Evolutionary conservation across 2,329 filamentous ascomycete genomes (phyloP), one percentile per base, ranked within the genome.

Genomic region (Plenodomus tracheiphilus): DNA sequence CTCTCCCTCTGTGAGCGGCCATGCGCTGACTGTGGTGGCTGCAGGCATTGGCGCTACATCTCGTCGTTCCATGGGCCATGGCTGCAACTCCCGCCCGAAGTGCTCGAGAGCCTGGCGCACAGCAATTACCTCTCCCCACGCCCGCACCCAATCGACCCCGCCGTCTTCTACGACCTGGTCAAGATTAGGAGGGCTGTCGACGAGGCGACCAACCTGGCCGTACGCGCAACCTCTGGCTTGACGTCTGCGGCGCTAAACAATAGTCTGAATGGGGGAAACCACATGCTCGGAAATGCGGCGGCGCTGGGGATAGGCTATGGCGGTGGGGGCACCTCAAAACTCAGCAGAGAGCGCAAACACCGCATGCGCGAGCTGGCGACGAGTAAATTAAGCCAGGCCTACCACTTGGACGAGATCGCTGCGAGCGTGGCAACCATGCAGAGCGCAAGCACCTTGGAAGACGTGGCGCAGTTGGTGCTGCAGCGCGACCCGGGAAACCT

Each of bases 341-440:
- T 94, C 62, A 93, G 88, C 66, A 80, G 84, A 41, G 88, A 93
- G 75, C 77, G 89, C 48, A 89, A 86, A 72, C 86, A 88, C 71
- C 82, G 88, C 48, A 90, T 94, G 82, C 80, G 89, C 47, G 88
- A 92, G 70, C 85, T 91, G 69, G 89, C 89, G 9, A 89, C 86
- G 35, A 86, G 88, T 69, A 88, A 90, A 73, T 78, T 95, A 52
- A 85, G 85, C 40, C 83, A 85, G 61, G 90, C 90, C 36, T 95
- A 93, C 70, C 84, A 85, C 48, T 74, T 93, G 34, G 89, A 95
- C 69, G 90, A 95, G 74, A 89, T 93, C 53, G 88, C 88, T 11
- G 87, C 87, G 41, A 92, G 88, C 64, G 87, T 93, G 37, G 88
- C 87, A 28, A 89, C 86, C 0, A 94, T 93, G 89, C 88, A 93